Base-by-base conservation (phyloP, 768 basidiomycete species). In the Lactarius quietus region DNA sequence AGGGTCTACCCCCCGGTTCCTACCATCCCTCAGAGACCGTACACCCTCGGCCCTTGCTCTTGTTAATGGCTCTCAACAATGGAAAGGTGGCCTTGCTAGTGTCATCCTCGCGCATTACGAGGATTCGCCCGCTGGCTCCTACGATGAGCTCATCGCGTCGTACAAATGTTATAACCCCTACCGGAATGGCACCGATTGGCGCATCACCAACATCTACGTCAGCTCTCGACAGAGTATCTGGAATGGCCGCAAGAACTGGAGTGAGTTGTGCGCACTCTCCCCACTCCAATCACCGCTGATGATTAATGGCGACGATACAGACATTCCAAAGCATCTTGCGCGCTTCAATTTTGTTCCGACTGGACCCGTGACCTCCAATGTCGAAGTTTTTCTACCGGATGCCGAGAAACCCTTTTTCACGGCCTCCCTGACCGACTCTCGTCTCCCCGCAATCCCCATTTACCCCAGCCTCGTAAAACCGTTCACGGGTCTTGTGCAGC, bases 181-280 rank as follows among this genome's bases (percentile, higher is more conserved):
- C 29, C 33, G 57, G n/a, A 55, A 59, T 28, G 17, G 61, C 2
- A 55, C 56, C 3, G n/a, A 38, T 6, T 17, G 14, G 3, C 65
- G 68, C 3, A 54, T 67, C 48, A 67, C 66, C 14, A 67, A 58
- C 29, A 69, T 64, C 43, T 69, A 61, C 38, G 68, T 69, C 20
- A 63, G 61, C 55, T 10, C 54, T 3, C 18, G n/a, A 6, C 23
- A 63, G 55, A 61, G 57, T 29, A 17, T 61, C 10, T 62, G 56
- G 65, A 67, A 67, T 12, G 68, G 66, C 3, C 68, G 68, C 26
- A 26, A 10, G 23, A 62, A 62, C 54, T 69, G 68, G 68, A 67
- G 68, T 69, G 18, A 17, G 54, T 52, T 12, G 20, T 58, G 10
- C 39, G 3, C 6, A 9, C 6, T 29, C 4, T 6, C 7, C 28